Evolutionary conservation across 495 filamentous ascomycete species (phyloP).

Genomic region (Xylaria castorea): DNA sequence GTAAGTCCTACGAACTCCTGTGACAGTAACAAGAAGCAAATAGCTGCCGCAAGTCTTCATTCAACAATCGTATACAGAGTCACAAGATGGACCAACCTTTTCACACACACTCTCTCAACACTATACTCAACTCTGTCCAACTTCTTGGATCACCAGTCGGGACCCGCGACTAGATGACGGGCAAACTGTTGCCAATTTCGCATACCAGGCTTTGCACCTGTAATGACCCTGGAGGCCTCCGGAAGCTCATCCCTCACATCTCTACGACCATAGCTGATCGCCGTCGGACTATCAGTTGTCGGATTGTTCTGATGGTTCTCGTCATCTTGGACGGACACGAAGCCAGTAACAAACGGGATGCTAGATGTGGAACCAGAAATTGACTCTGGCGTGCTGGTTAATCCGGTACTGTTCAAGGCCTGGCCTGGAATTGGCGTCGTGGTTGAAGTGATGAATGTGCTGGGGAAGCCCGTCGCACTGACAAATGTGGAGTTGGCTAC

Average conservation of each 20-base stretch:
- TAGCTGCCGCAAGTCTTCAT: background rate
- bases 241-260: slow-evolving; percentile 12
- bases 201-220: background rate
- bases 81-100: background rate
- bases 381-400: slow-evolving; percentile 2
- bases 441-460: slow-evolving; percentile 40
- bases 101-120: background rate
- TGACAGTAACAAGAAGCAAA: slow-evolving; percentile 7
- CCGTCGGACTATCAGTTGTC: background rate
- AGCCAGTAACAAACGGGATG: slow-evolving; percentile 8
- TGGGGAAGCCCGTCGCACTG: slow-evolving; percentile 25
- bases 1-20: background rate
- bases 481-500: slow-evolving; percentile 18
- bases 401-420: slow-evolving; percentile 29
- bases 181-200: slow-evolving; percentile 21
- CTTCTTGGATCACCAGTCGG: slow-evolving; percentile 15
- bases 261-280: slow-evolving; percentile 3
- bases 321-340: background rate
- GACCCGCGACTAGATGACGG: slow-evolving; percentile 7
- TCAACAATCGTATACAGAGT: background rate
- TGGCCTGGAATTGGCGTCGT: slow-evolving; percentile 27
- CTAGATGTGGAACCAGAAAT: slow-evolving; percentile 9
- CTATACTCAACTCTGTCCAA: background rate
- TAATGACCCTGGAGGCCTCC: background rate
- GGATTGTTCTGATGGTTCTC: background rate